These are phyloP conservation scores for Mychonastes homosphaera DNA, from an alignment of 139 green algal species.

Conservation along the genomic window DNA sequence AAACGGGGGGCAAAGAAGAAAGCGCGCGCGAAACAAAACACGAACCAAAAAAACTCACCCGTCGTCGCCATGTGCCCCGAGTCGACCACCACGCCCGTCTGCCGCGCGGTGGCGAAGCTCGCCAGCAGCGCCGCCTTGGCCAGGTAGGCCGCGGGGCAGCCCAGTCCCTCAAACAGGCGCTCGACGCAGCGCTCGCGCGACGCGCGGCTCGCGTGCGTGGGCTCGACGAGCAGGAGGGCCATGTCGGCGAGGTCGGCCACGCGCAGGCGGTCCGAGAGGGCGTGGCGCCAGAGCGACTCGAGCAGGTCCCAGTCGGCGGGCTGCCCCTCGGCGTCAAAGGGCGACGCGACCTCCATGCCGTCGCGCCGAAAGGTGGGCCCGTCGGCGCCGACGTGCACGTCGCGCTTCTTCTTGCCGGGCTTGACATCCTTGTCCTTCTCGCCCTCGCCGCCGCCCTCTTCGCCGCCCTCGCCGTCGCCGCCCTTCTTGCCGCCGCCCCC, in stretches of 20 bases:
- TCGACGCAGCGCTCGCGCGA: slow-evolving; percentile 64
- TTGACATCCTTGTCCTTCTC: slow-evolving; percentile 4
- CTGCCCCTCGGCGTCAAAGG: slow-evolving; percentile 45
- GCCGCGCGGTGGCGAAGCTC: slow-evolving; percentile 73
- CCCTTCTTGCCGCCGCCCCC: slow-evolving; percentile 33
- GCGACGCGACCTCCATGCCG: slow-evolving; percentile 57
- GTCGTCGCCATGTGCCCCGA: slow-evolving; percentile 52
- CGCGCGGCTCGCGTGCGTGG: slow-evolving; percentile 46
- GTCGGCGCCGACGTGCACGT: slow-evolving; percentile 35
- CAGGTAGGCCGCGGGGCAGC: slow-evolving; percentile 75
- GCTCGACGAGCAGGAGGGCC: slow-evolving; percentile 83
- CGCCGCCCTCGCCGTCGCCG: slow-evolving; percentile 24
- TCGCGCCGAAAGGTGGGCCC: slow-evolving; percentile 40
- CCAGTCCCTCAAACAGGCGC: slow-evolving; percentile 81
- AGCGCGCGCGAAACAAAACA: not conserved
- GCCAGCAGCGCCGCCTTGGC: slow-evolving; percentile 77
- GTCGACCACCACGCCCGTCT: slow-evolving; percentile 87
- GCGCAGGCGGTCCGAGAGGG: slow-evolving; percentile 70
- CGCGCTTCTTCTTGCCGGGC: slow-evolving; percentile 13
- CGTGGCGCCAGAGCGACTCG: slow-evolving; percentile 61
- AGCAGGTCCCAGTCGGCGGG: slow-evolving; percentile 65
- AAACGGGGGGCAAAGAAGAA: not conserved
- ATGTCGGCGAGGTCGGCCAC: slow-evolving; percentile 69
- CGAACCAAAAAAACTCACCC: slow-evolving; percentile 34
- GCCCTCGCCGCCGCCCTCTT: not conserved